Percentiles rank a stretch among this genome's conserved stretches.
Conservation (phyloP, 106 monocot species). For the Allium fistulosum region DNA sequence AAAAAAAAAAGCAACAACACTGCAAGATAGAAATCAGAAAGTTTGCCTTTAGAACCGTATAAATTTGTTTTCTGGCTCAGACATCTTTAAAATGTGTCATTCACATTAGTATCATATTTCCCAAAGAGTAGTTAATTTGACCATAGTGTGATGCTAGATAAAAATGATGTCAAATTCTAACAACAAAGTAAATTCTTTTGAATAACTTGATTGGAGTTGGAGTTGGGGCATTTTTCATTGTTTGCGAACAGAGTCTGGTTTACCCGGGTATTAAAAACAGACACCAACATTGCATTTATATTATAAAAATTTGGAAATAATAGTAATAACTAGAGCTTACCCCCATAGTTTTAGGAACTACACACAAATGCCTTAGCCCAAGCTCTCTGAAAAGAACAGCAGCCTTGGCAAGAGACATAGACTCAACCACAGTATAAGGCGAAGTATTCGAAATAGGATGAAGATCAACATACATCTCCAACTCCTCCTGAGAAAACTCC, state of each 20-base stretch:
- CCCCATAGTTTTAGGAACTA: conserved; percentile 63
- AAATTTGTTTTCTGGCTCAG: no score
- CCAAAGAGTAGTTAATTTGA: no score
- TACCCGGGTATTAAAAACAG: not conserved
- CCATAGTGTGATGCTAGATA: no score
- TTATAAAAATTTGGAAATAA: not conserved
- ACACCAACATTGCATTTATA: not conserved
- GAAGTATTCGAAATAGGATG: conserved; percentile 61
- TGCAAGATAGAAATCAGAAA: no score
- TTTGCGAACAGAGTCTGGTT: not conserved
- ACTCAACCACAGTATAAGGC: conserved; percentile 65
- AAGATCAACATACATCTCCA: conserved; percentile 79
- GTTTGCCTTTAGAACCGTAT: no score
- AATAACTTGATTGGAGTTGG: not conserved
- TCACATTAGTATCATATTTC: no score
- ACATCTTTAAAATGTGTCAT: no score
- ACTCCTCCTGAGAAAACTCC: conserved; percentile 48
- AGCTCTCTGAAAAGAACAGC: conserved; percentile 60
- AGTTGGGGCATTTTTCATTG: no score
- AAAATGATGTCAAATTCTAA: no score
- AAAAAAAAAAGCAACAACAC: no score
- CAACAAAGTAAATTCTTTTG: not conserved
- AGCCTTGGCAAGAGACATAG: conserved; percentile 69
- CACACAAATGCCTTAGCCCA: conserved; percentile 60
- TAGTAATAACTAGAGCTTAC: conserved; percentile 15